Base-by-base conservation (phyloP, 1,284 basidiomycete species). In the Xanthoconium separans region DNA sequence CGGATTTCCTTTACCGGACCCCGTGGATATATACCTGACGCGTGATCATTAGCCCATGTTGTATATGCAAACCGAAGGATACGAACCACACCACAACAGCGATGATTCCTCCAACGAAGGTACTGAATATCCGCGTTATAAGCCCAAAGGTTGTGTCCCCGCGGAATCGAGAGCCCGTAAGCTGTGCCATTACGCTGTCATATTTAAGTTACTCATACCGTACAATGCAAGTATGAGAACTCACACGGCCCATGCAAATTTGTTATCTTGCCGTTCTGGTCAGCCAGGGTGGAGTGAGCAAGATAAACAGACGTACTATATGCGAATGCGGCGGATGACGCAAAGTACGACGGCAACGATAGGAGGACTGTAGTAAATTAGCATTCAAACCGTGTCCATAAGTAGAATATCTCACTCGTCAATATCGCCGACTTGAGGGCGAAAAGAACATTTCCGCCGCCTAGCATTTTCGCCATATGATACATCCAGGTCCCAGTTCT, bases 351-450 rank as follows among this genome's bases (percentile, higher is more conserved):
- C 0, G 87, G 87, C 18, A 90, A 62, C 58, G 77, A 77, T 40
- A 90, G 69, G 4, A 85, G 58, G 9, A 85, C 85, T 84, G 50
- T 12, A 40, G 29, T 22, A 29, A 44, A 24, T 49, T 34, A 51
- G 18, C 44, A 39, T 42, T 20, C 4, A 3, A 18, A 6, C 18
- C 2, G 24, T 9, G 40, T 40, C 42, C 18, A 33, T 4, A 4
- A 37, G 10, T 4, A 27, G 27, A 34, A 48, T 2, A 41, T 54
- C 70, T 56, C 44, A 78, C 83, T 77, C 40, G 87, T 84, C 45
- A 95, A 66, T 10, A 87, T 58, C 0, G 83, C 91, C 1, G 88
- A 91, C 70, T 96, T 96, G 59, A 94, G 50, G 0, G 89, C 89
- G 58, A 86, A 95, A 55, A 93, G 72, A 3, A 74, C 69, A 61